Base-by-base conservation (phyloP, 768 basidiomycete genomes). In the Leucosporidium scottii region DNA sequence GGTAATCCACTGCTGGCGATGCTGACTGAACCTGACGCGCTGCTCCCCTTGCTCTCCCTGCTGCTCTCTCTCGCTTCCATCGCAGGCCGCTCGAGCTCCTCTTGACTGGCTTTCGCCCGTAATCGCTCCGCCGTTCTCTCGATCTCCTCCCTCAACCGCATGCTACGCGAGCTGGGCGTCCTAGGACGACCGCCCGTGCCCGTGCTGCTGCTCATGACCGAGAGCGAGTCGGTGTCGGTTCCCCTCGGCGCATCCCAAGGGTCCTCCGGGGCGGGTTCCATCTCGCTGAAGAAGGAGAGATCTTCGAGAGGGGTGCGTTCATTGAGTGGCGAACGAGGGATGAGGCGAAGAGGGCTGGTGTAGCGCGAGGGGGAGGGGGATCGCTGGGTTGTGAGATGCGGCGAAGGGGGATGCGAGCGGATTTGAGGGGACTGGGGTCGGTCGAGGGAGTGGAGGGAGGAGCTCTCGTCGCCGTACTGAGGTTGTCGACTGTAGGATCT, bases 101-200 rank as follows among this genome's bases (percentile, higher is more conserved):
- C 53, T 27, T 27, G 1, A 54, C 53, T 54, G 27, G 53, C 30
- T 12, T 57, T 50, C 53, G 59, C 54, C 21, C 59, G 58, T 30
- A 72, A 56, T 28, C 58, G 54, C 36, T 53, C 60, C 21, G 67
- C 67, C 27, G 65, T 65, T 28, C 31, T 34, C 54, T 72, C 67
- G 20, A 72, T 72, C 27, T 72, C 70, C 36, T 65, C 58, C 21
- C 70, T n/a, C n/a, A 72, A 48, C 4, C 70, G 44, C 12, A 51
- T 56, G 5, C 51, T 61, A 0, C 70, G 49, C 10, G 68, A 17
- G 51, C 66, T 68, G 20, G 44, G 20, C 36, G 64, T n/a, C 20
- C 59, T 50, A 2, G 44, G 47, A 1, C 21, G 8, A 1, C 7
- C 10, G 31, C 27, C 47, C 3, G 30, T 49, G 44, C n/a, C 44